These are phyloP conservation scores for Globisporangium middletonii DNA, from an alignment of 352 stramenopile species.

Conservation along the genomic window DNA sequence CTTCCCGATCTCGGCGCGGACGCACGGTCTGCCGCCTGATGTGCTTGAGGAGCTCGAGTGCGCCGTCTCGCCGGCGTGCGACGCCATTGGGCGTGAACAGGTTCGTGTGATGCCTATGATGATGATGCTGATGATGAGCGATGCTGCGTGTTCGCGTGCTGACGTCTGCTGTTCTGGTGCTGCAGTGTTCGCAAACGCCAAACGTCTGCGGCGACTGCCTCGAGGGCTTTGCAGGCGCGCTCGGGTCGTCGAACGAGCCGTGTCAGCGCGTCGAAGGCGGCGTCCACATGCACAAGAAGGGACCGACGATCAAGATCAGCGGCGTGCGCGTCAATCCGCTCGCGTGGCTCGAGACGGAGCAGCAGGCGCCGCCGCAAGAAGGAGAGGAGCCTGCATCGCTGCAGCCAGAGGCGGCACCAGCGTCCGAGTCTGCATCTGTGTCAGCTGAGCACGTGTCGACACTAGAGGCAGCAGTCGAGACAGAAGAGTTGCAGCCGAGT, in stretches of 20 bases:
- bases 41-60: slow-evolving; percentile 64
- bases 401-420: background rate
- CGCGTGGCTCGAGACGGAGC: slow-evolving; percentile 3
- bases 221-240: slow-evolving; percentile 32
- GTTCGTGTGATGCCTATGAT: slow-evolving; percentile 16
- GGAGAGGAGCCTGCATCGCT: background rate
- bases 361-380: background rate
- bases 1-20: slow-evolving; percentile 38
- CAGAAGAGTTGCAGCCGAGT: no score
- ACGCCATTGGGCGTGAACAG: slow-evolving; percentile 39
- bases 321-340: slow-evolving; percentile 51
- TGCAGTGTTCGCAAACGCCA: slow-evolving; percentile 36
- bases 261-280: slow-evolving; percentile 15
- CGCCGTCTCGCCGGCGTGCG: slow-evolving; percentile 33
- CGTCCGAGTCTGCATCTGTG: background rate
- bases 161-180: background rate
- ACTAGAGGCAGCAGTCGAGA: no score
- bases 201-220: slow-evolving; percentile 73
- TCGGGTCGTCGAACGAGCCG: slow-evolving; percentile 31
- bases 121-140: no score
- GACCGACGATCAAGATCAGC: slow-evolving; percentile 53
- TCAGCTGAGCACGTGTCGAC: background rate
- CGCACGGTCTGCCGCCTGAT: slow-evolving; percentile 56
- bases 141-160: no score
- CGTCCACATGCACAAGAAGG: slow-evolving; percentile 2